Base-by-base conservation (phyloP, 2,329 filamentous ascomycete genomes). In the Didymella segeticola region DNA sequence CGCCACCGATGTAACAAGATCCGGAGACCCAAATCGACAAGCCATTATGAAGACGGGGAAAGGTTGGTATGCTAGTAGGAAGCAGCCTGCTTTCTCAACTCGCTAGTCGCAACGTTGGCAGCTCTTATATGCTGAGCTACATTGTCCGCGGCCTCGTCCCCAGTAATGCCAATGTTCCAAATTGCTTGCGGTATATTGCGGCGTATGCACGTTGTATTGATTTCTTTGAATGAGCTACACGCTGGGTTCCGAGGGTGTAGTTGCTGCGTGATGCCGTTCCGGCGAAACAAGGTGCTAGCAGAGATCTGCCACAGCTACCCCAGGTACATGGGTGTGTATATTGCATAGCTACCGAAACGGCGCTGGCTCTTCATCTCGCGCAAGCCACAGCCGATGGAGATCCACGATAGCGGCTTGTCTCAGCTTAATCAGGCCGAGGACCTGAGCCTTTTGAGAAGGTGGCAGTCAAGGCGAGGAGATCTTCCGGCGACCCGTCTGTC, bases 1-100 rank as follows among this genome's bases (percentile, higher is more conserved):
- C 17, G 56, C 26, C 14, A 60, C 14, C 12, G 53, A 58, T 3
- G 58, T 63, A 19, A 60, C 49, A 19, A 63, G 56, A 39, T 56
- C 53, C 2, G 61, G 58, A 37, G 61, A 63, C 22, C 48, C 56
- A 45, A 63, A 63, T 25, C 43, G 48, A 45, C 61, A 63, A 26
- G 56, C 38, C 58, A 63, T 63, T 1, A 5, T 46, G 48, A 38
- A 14, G 12, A 41, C 19, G 48, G 25, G 36, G 3, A 8, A n/a
- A 27, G 17, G 25, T 11, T 33, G 19, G 17, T 12, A 17, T 22
- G 14, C 0, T 5, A n/a, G n/a, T 12, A 46, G 15, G 20, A 19
- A 20, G 14, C 8, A 11, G 14, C 6, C 10, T 37, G 22, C 14
- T 20, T 34, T 7, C 15, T 26, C n/a, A 14, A 23, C 2, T 20